Conservation (phyloP, 2,329 filamentous ascomycete species). For the Penicillium sp. region DNA sequence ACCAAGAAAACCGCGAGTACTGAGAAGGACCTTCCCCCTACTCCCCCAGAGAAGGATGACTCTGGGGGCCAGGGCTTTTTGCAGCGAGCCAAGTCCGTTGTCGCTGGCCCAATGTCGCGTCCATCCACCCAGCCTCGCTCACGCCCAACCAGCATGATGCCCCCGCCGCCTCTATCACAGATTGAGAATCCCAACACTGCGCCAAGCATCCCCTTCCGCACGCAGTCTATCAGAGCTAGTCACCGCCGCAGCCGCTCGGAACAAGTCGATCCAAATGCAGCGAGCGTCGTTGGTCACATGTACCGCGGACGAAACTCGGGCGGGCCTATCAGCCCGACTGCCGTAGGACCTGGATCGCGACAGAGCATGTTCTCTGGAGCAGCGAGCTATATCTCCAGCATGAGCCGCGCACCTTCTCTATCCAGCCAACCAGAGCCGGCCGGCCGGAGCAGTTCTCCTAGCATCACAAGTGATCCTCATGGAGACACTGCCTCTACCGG, state of each 20-base stretch:
- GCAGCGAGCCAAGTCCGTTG: slow-evolving; percentile 59
- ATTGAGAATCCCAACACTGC: slow-evolving; percentile 47
- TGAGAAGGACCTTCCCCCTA: slow-evolving; percentile 81
- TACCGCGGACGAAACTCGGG: slow-evolving; percentile 62
- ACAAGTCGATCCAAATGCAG: slow-evolving; percentile 50
- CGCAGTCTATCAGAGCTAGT: slow-evolving; percentile 38
- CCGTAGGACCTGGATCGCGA: slow-evolving; percentile 40
- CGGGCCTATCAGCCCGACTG: slow-evolving; percentile 55
- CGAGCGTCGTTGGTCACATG: slow-evolving; percentile 81
- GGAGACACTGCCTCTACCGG: slow-evolving; percentile 45
- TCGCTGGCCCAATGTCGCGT: slow-evolving; percentile 42
- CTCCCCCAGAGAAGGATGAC: slow-evolving; percentile 57
- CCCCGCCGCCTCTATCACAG: slow-evolving; percentile 30
- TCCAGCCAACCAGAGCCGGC: slow-evolving; percentile 46
- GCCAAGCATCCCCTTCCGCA: slow-evolving; percentile 48
- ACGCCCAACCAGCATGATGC: slow-evolving; percentile 46
- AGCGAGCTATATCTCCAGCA: slow-evolving; percentile 50
- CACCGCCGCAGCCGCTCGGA: slow-evolving; percentile 52
- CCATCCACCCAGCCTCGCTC: slow-evolving; percentile 42
- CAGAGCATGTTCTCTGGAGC: slow-evolving; percentile 42
- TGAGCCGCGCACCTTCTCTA: slow-evolving; percentile 52
- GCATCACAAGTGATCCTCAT: slow-evolving; percentile 48
- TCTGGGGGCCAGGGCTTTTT: slow-evolving; percentile 48
- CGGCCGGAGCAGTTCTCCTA: slow-evolving; percentile 65
- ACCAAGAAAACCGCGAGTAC: slow-evolving; percentile 31